phyloP scores from a whole-genome alignment of 352 stramenopile species.

The Phytophthora constricta region DNA sequence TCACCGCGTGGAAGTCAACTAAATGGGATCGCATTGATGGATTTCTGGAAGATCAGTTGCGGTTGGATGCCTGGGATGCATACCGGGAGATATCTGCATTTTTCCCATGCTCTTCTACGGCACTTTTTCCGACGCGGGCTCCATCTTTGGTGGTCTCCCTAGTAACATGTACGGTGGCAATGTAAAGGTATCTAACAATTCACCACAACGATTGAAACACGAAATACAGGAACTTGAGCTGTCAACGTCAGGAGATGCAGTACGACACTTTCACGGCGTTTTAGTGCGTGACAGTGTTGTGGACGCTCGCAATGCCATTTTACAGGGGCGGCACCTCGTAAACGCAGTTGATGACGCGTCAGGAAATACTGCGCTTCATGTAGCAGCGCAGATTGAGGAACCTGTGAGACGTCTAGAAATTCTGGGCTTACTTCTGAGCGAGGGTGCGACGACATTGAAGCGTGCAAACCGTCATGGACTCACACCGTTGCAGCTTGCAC shows the following conservation, averaged over 20 bases:
- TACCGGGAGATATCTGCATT: conserved; percentile 63
- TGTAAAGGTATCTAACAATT: background rate
- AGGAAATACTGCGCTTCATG: conserved; percentile 67
- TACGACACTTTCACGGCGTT: conserved; percentile 54
- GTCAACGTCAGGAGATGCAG: conserved; percentile 24
- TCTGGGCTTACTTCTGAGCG: conserved; percentile 54
- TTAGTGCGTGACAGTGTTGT: conserved; percentile 55
- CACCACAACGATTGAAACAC: background rate
- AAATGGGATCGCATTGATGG: conserved; percentile 68
- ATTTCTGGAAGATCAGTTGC: conserved; percentile 63
- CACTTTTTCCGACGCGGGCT: conserved; percentile 56
- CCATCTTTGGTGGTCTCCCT: conserved; percentile 64
- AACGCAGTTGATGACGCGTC: conserved; percentile 58
- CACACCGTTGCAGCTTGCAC: conserved; percentile 52
- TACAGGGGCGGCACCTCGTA: conserved; percentile 56
- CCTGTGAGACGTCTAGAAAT: conserved; percentile 52
- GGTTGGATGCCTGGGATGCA: conserved; percentile 61
- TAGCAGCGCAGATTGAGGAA: conserved; percentile 62
- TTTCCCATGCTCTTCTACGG: conserved; percentile 72
- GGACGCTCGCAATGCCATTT: conserved; percentile 61
- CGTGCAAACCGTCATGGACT: conserved; percentile 61
- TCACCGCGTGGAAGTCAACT: conserved; percentile 65
- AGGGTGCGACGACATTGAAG: conserved; percentile 55
- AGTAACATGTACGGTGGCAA: conserved; percentile 19
- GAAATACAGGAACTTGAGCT: conserved; percentile 21